These are phyloP conservation scores for Arthrinium phaeospermum DNA, from an alignment of 2,329 filamentous ascomycete genomes.

Conservation along the genomic window DNA sequence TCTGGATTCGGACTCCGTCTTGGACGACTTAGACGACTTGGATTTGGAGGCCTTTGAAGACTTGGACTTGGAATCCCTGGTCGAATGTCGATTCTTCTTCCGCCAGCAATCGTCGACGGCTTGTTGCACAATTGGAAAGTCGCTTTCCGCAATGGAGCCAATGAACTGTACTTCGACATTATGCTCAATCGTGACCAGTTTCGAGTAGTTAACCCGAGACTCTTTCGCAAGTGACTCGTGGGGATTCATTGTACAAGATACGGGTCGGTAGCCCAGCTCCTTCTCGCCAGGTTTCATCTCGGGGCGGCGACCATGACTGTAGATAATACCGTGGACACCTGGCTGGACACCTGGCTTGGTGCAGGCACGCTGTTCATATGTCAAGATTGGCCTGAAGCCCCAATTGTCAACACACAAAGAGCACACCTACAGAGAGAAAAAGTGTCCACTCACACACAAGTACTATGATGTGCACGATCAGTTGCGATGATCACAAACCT, in stretches of 20 bases:
- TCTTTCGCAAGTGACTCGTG: constrained; percentile 52
- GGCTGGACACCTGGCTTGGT: constrained; percentile 59
- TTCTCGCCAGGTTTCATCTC: constrained; percentile 47
- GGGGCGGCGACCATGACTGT: constrained; percentile 43
- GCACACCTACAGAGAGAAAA: background rate
- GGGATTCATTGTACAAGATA: constrained; percentile 37
- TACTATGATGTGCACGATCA: constrained; percentile 46
- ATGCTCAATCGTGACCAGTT: constrained; percentile 61
- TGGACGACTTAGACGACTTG: background rate
- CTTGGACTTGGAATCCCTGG: background rate
- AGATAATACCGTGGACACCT: constrained; percentile 59
- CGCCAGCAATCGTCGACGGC: constrained; percentile 58
- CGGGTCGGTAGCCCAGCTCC: constrained; percentile 52
- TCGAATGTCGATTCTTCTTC: constrained; percentile 29
- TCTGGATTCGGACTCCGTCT: background rate
- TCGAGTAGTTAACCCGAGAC: constrained; percentile 64
- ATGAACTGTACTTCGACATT: constrained; percentile 64
- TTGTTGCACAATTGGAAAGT: constrained; percentile 48
- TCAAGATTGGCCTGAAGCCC: constrained; percentile 56
- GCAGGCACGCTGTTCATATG: constrained; percentile 59
- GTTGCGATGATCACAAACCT: constrained; percentile 61
- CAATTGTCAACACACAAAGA: background rate
- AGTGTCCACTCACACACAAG: constrained; percentile 56
- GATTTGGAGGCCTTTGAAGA: background rate
- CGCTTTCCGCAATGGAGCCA: constrained; percentile 48